A percentile compares a stretch with the other conserved stretches of the same genome.
Evolutionary conservation across 768 basidiomycete species (phyloP).

Genomic region (Russula lepida): DNA sequence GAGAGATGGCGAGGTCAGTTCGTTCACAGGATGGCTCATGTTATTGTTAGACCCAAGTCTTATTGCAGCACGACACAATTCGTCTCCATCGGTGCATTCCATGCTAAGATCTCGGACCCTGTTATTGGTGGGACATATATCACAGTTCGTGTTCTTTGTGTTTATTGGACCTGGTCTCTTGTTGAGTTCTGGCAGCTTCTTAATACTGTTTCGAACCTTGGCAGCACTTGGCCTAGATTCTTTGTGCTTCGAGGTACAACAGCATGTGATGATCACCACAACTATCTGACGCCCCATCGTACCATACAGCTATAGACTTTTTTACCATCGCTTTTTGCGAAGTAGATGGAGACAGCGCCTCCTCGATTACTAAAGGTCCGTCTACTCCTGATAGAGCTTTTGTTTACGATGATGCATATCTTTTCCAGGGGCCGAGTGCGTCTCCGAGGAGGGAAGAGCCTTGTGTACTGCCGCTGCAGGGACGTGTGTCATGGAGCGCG

Average conservation of each 20-base stretch:
- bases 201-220: constrained; percentile 93
- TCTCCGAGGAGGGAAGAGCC: constrained; percentile 83
- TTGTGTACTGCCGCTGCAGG: constrained; percentile 69
- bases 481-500: constrained; percentile 70
- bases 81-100: constrained; percentile 95
- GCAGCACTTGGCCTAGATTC: constrained; percentile 97
- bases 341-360: constrained; percentile 47
- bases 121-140: constrained; percentile 98
- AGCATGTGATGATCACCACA: neutral
- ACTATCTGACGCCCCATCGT: constrained; percentile 12
- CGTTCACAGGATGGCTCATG: neutral
- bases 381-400: neutral
- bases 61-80: constrained; percentile 83
- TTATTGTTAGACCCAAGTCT: constrained; percentile 8
- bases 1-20: constrained; percentile 76
- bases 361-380: constrained; percentile 51
- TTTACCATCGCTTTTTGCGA: constrained; percentile 82
- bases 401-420: neutral
- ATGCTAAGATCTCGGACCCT: constrained; percentile 92
- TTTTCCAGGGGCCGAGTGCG: constrained; percentile 71
- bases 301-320: constrained; percentile 65
- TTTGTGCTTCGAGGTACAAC: constrained; percentile 78
- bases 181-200: constrained; percentile 50
- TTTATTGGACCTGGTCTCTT: neutral
- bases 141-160: constrained; percentile 54